These are phyloP conservation scores for Asterella californica DNA, from an alignment of 225 moss, liverwort and hornwort genomes.

Conservation along the genomic window DNA sequence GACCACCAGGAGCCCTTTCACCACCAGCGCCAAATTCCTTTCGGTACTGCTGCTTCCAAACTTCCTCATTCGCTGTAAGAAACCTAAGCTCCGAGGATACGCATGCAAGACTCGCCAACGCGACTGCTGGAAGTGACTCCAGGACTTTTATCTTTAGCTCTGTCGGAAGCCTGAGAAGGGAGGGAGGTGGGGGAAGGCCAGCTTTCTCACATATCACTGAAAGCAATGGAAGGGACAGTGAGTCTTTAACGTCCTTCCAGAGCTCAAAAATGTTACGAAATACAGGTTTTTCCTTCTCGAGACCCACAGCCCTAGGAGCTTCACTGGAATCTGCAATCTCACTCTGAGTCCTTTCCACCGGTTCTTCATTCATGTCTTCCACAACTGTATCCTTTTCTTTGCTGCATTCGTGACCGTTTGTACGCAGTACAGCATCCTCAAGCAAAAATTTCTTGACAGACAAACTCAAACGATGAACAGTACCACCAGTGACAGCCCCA, in stretches of 20 bases:
- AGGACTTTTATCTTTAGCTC: slow-evolving; percentile 79
- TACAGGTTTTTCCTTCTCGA: slow-evolving; percentile 37
- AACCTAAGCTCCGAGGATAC: slow-evolving; percentile 89
- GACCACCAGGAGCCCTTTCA: slow-evolving; percentile 57
- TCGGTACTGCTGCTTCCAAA: slow-evolving; percentile 73
- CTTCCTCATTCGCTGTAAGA: slow-evolving; percentile 62
- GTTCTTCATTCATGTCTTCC: background rate
- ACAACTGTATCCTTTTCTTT: background rate
- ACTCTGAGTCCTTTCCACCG: background rate
- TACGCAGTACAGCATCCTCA: slow-evolving; percentile 32
- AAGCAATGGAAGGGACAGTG: slow-evolving; percentile 78
- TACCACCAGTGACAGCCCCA: slow-evolving; percentile 70
- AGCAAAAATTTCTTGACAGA: slow-evolving; percentile 55
- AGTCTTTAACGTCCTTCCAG: slow-evolving; percentile 96
- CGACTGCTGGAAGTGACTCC: slow-evolving; percentile 60
- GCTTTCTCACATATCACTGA: slow-evolving; percentile 80
- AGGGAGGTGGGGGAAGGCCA: slow-evolving; percentile 85
- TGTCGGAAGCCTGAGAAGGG: slow-evolving; percentile 69
- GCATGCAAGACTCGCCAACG: slow-evolving; percentile 62
- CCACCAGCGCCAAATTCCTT: slow-evolving; percentile 57
- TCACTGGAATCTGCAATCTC: background rate
- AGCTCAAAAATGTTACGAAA: slow-evolving; percentile 73
- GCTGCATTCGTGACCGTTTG: background rate
- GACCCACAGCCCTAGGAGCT: background rate
- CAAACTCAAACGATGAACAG: slow-evolving; percentile 68